A percentile compares a stretch with the other conserved stretches of the same genome.
phyloP scores from a whole-genome alignment of 768 basidiomycete genomes.

The Trametes coccinea region DNA sequence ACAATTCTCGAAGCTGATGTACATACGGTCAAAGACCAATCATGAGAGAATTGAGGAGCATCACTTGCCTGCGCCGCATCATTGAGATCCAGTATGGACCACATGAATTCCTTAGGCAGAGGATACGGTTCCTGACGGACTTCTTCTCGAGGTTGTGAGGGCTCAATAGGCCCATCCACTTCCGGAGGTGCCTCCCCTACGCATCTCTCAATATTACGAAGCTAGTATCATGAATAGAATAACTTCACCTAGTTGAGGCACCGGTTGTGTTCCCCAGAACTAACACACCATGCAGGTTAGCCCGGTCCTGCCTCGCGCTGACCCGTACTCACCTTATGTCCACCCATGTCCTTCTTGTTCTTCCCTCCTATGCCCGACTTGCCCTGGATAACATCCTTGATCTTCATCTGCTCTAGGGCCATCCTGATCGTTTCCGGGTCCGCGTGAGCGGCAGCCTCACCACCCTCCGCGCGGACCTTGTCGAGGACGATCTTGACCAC shows the following conservation, averaged over 20 bases:
- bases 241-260: constrained; percentile 76
- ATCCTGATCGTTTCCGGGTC: constrained; percentile 67
- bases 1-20: constrained; percentile 81
- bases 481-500: constrained; percentile 69
- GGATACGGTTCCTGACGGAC: constrained; percentile 88
- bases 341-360: constrained; percentile 79
- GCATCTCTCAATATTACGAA: neutral
- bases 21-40: neutral
- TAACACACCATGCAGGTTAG: constrained; percentile 31
- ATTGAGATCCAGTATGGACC: constrained; percentile 79
- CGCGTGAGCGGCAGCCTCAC: constrained; percentile 44
- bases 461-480: constrained; percentile 59
- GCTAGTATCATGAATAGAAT: neutral
- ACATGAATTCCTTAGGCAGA: constrained; percentile 91
- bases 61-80: constrained; percentile 65
- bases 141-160: constrained; percentile 70
- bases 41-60: neutral
- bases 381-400: constrained; percentile 84
- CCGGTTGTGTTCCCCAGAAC: constrained; percentile 99
- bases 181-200: constrained; percentile 62
- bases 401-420: constrained; percentile 74
- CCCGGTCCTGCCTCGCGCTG: neutral
- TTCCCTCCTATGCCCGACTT: constrained; percentile 75
- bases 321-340: constrained; percentile 71
- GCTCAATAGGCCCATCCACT: constrained; percentile 89